Evolutionary conservation across 1,139 yeast genomes (phyloP), one percentile per base, ranked within the genome.

Genomic region (Geotrichum aggregatum): DNA sequence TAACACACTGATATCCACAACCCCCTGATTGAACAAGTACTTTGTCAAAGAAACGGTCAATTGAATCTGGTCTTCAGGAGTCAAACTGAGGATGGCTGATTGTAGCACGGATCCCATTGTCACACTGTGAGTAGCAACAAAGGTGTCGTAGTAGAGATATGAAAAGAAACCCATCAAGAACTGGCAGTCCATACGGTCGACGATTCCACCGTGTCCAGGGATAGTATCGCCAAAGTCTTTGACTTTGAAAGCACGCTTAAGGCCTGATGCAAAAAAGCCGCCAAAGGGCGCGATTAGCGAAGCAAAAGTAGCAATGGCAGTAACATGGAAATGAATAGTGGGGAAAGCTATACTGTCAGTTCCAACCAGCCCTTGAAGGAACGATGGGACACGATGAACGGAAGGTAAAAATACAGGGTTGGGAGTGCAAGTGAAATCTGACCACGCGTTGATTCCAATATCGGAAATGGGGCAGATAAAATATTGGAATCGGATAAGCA

Each of bases 221-320:
- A 87, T 87, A 16, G 95, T 86, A 66, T 87, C 89, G 56, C 95
- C 96, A 64, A 87, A 87, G 68, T 87, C 96, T 70, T 87, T 87
- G 54, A 91, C 91, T 63, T 94, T 87, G 73, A 92, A 91, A n/a
- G 98, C 89, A 70, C 98, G 82, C 73, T 92, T 92, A 63, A 94
- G 77, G n/a, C 98, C 98, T 50, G 95, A 84, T 2, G 98, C 98
- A 63, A 92, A 92, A 69, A 92, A 92, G 0, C 98, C 98, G 52
- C 98, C 98, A 67, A 92, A 92, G 54, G 98, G 98, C 1, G 98
- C 98, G 68, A 92, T 85, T 60, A 92, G 77, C 1, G 98, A 91
- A 6, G 98, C 98, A 76, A 92, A 92, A 2, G 96, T 85, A 13
- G 97, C 95, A 61, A 91, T 74, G 45, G 84, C 77, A 56, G 88